phyloP scores from a whole-genome alignment of 2,329 filamentous ascomycete species.

The Zalaria sp. region DNA sequence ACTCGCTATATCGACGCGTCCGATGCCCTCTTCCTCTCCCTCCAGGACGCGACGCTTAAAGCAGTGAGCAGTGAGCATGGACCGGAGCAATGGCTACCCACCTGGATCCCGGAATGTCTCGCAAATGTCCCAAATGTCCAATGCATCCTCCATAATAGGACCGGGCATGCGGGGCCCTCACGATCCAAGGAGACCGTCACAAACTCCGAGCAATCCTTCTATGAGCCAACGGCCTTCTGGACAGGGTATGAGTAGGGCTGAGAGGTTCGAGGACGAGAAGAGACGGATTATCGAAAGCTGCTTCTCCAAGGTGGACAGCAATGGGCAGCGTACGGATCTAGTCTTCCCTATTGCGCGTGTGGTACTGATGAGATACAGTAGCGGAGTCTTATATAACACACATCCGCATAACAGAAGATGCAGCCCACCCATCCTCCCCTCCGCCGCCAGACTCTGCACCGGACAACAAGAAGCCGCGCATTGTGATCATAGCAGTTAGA shows the following conservation, averaged over 20 bases:
- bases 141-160: too few relatives aligned
- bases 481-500: slow-evolving; percentile 86
- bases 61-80: background rate
- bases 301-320: slow-evolving; percentile 77
- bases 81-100: slow-evolving; percentile 8
- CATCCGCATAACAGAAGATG: slow-evolving; percentile 80
- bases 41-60: too few relatives aligned
- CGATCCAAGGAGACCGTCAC: background rate
- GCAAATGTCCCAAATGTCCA: slow-evolving; percentile 1
- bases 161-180: background rate
- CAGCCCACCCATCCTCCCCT: slow-evolving; percentile 65
- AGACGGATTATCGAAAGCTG: slow-evolving; percentile 86
- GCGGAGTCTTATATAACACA: slow-evolving; percentile 97
- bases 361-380: slow-evolving; percentile 31
- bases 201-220: background rate
- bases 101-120: slow-evolving; percentile 5
- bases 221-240: background rate
- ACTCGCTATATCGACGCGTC: too few relatives aligned
- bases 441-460: slow-evolving; percentile 64
- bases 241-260: slow-evolving; percentile 40
- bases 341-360: slow-evolving; percentile 1
- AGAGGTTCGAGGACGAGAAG: slow-evolving; percentile 95
- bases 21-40: too few relatives aligned
- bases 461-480: slow-evolving; percentile 69
- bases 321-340: slow-evolving; percentile 60